Conservation (phyloP, 2,329 filamentous ascomycete genomes). For the Pseudopyrenochaeta lycopersici region DNA sequence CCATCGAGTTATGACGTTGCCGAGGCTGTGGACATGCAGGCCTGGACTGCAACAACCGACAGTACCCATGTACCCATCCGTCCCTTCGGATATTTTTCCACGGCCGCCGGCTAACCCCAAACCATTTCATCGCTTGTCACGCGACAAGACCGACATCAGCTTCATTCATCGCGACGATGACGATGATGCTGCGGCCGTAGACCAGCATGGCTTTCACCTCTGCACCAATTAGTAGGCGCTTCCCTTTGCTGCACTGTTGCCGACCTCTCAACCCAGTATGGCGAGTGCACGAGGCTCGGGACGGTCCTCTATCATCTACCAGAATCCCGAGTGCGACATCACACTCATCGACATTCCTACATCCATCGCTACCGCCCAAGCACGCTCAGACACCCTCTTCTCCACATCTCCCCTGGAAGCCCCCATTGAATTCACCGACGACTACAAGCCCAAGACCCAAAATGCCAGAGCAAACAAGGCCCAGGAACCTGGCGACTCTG, state of each 20-base stretch:
- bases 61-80: slow-evolving; percentile 5
- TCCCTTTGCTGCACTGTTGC: no score
- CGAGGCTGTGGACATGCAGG: slow-evolving; percentile 14
- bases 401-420: slow-evolving; percentile 56
- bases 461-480: slow-evolving; percentile 53
- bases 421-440: slow-evolving; percentile 61
- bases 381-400: slow-evolving; percentile 54
- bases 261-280: not conserved
- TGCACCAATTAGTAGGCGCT: no score
- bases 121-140: slow-evolving; percentile 1
- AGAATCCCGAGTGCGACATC: slow-evolving; percentile 59
- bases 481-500: slow-evolving; percentile 27
- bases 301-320: slow-evolving; percentile 59
- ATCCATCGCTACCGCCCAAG: slow-evolving; percentile 74
- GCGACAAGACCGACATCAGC: not conserved
- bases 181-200: no score
- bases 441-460: slow-evolving; percentile 61
- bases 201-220: no score
- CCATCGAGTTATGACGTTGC: slow-evolving; percentile 15
- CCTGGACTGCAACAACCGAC: slow-evolving; percentile 6
- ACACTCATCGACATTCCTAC: slow-evolving; percentile 74
- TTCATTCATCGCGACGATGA: not conserved
- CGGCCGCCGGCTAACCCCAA: not conserved
- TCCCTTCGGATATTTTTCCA: slow-evolving; percentile 9
- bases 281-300: not conserved